phyloP scores from a whole-genome alignment of 208 protist genomes.

The Acanthamoeba healyi region DNA sequence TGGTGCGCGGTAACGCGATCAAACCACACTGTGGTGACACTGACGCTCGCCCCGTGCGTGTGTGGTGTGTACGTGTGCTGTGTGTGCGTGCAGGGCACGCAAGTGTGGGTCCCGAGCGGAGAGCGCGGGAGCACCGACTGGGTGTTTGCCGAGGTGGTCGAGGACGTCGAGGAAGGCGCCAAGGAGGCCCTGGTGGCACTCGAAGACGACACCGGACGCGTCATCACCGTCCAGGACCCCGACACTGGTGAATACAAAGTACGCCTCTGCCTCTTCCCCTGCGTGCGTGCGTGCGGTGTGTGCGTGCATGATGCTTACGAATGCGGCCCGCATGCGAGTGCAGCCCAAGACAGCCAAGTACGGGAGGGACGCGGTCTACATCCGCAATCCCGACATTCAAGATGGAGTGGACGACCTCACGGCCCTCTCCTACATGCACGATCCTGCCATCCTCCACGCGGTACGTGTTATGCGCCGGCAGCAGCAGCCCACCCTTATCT shows the following conservation, averaged over 20 bases:
- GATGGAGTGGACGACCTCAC: slow-evolving; percentile 88
- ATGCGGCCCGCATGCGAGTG: no score
- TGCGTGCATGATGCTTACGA: not conserved
- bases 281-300: not conserved
- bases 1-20: no score
- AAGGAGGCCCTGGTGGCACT: slow-evolving; percentile 55
- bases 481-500: slow-evolving; percentile 66
- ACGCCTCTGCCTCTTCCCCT: not conserved
- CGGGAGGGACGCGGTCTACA: slow-evolving; percentile 14
- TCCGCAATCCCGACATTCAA: slow-evolving; percentile 77
- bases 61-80: no score
- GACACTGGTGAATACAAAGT: slow-evolving; percentile 15
- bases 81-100: slow-evolving; percentile 40
- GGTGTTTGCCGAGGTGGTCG: slow-evolving; percentile 57
- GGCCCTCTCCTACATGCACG: slow-evolving; percentile 87
- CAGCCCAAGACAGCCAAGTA: slow-evolving; percentile 59
- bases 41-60: no score
- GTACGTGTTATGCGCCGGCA: slow-evolving; percentile 86
- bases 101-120: slow-evolving; percentile 50
- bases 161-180: slow-evolving; percentile 30
- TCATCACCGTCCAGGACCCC: slow-evolving; percentile 57
- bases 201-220: slow-evolving; percentile 29
- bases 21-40: no score
- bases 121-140: slow-evolving; percentile 52
- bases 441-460: slow-evolving; percentile 87